Evolutionary conservation across 345 rosid species (phyloP).

Genomic region (Eucalyptus coolabah): DNA sequence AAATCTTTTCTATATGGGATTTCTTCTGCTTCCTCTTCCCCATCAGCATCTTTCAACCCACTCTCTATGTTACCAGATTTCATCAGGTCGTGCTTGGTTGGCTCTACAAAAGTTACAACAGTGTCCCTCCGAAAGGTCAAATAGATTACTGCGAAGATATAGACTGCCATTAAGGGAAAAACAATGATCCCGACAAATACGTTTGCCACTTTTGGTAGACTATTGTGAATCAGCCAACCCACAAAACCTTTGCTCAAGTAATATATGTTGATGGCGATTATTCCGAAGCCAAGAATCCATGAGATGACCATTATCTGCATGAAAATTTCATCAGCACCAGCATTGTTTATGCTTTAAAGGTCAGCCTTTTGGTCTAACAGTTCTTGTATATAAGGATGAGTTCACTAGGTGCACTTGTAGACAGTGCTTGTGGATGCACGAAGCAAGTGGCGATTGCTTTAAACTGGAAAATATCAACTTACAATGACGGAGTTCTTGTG

Average conservation of each 20-base stretch:
- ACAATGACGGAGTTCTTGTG: conserved; percentile 49
- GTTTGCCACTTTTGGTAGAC: conserved; percentile 22
- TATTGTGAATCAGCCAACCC: conserved; percentile 33
- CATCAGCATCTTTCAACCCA: neutral
- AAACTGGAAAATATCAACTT: neutral
- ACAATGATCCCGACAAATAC: conserved; percentile 32
- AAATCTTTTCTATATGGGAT: conserved; percentile 39
- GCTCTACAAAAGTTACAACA: conserved; percentile 19
- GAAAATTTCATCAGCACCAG: neutral
- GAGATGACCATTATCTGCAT: conserved; percentile 41
- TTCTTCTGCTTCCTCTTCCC: neutral
- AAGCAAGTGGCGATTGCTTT: neutral
- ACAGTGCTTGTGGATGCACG: neutral
- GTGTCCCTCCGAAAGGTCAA: conserved; percentile 38
- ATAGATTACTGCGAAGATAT: conserved; percentile 26
- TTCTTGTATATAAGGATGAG: neutral
- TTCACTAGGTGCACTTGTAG: neutral
- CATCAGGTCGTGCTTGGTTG: conserved; percentile 3
- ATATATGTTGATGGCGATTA: conserved; percentile 54
- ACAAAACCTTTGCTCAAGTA: conserved; percentile 41
- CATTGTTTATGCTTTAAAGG: neutral
- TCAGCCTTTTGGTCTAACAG: neutral
- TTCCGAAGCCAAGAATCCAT: conserved; percentile 42
- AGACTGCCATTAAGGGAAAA: conserved; percentile 43
- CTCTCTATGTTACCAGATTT: conserved; percentile 5